Percentiles rank a stretch among this genome's conserved stretches.
These are phyloP conservation scores for Thelephora ganbajun DNA, from an alignment of 768 basidiomycete genomes.

Conservation along the genomic window DNA sequence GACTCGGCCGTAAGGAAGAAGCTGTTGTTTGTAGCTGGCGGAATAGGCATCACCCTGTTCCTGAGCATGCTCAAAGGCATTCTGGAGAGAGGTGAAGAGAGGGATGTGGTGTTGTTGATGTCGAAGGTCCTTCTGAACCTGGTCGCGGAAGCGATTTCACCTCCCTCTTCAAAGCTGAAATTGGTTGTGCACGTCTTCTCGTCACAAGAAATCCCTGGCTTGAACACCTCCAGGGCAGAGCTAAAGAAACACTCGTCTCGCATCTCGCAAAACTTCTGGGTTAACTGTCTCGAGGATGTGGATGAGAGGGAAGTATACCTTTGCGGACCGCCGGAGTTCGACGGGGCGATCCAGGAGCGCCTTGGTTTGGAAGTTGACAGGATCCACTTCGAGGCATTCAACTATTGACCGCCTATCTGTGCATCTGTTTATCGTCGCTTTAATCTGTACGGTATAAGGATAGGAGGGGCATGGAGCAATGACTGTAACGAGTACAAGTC, in stretches of 20 bases:
- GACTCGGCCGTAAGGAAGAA: too few relatives aligned
- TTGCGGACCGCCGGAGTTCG: constrained; percentile 37
- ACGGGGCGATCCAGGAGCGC: constrained; percentile 21
- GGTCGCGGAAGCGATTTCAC: constrained; percentile 17
- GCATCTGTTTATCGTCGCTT: too few relatives aligned
- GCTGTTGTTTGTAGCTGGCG: constrained; percentile 48
- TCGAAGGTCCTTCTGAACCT: constrained; percentile 35
- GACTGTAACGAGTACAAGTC: too few relatives aligned
- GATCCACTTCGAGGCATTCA: constrained; percentile 28
- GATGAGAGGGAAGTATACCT: constrained; percentile 23
- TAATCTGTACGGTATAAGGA: too few relatives aligned
- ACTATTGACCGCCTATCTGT: too few relatives aligned
- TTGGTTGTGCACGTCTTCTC: constrained; percentile 30
- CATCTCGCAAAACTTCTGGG: constrained; percentile 11
- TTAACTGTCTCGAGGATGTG: constrained; percentile 6
- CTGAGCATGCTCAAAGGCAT: constrained; percentile 31
- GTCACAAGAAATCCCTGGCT: constrained; percentile 3
- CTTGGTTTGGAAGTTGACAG: constrained; percentile 19
- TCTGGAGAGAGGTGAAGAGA: constrained; percentile 5
- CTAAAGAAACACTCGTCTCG: neutral
- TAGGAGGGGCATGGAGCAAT: too few relatives aligned
- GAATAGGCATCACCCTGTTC: constrained; percentile 54
- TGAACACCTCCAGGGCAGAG: constrained; percentile 1
- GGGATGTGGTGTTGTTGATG: constrained; percentile 33
- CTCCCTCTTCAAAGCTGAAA: constrained; percentile 7